Conservation (phyloP, 2,329 filamentous ascomycete species). For the Calycina marina region DNA sequence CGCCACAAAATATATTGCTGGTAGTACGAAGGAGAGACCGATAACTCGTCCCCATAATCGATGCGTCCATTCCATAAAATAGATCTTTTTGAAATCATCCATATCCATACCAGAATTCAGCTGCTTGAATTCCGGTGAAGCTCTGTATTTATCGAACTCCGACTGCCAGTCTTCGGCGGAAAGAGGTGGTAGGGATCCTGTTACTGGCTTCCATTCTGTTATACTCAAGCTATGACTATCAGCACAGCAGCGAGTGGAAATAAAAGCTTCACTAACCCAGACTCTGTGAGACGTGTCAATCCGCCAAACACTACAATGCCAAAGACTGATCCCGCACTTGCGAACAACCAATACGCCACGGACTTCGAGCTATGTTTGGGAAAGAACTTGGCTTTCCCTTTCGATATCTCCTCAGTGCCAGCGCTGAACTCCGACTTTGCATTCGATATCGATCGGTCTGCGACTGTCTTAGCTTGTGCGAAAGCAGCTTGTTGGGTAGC, state of each 20-base stretch:
- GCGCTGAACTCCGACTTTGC: conserved; percentile 4
- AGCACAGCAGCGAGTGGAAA: not conserved
- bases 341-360: conserved; percentile 86
- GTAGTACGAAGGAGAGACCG: conserved; percentile 76
- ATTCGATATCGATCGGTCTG: conserved; percentile 13
- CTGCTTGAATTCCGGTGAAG: conserved; percentile 82
- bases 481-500: too few relatives aligned
- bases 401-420: too few relatives aligned
- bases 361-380: conserved; percentile 51
- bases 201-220: conserved; percentile 96
- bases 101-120: conserved; percentile 90
- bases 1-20: conserved; percentile 76
- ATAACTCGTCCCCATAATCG: conserved; percentile 88
- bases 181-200: conserved; percentile 75
- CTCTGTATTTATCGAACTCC: conserved; percentile 84
- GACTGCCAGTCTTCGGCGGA: conserved; percentile 72
- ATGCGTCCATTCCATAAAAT: conserved; percentile 99
- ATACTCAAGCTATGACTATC: conserved; percentile 63
- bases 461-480: too few relatives aligned
- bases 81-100: conserved; percentile 93
- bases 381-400: too few relatives aligned
- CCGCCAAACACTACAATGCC: conserved; percentile 94
- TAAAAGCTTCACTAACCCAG: conserved; percentile 48
- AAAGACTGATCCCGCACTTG: conserved; percentile 84
- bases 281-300: conserved; percentile 86